These are phyloP conservation scores for Pseudopyrenochaeta lycopersici DNA, from an alignment of 2,329 filamentous ascomycete genomes.

Conservation along the genomic window DNA sequence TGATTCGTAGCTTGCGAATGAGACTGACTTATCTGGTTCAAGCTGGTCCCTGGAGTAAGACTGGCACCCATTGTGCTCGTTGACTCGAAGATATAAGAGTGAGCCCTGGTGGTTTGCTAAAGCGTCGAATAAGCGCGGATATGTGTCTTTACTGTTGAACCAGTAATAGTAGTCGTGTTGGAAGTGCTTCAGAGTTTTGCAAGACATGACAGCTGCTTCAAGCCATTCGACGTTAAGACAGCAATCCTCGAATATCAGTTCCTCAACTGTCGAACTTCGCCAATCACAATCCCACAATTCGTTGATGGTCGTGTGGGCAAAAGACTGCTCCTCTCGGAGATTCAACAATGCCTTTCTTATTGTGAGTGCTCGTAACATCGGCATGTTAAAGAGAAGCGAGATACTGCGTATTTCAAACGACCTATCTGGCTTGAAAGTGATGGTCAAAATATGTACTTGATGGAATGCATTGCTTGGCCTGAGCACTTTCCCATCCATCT, in stretches of 20 bases:
- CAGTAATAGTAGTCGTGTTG: slow-evolving; percentile 1
- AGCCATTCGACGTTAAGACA: not conserved
- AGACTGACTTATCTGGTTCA: not conserved
- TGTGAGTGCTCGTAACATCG: not conserved
- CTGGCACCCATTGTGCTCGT: slow-evolving; percentile 2
- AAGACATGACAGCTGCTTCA: not conserved
- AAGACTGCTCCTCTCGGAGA: not conserved
- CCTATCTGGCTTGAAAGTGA: not conserved
- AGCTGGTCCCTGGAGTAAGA: not conserved
- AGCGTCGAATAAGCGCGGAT: not conserved
- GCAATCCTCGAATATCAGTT: not conserved
- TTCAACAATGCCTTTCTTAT: not conserved
- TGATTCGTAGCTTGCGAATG: not conserved
- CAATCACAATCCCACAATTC: too few relatives aligned
- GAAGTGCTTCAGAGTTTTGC: not conserved
- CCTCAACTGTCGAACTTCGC: not conserved
- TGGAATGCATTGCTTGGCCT: not conserved
- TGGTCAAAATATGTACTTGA: not conserved
- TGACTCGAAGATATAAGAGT: not conserved
- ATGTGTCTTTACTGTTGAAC: not conserved
- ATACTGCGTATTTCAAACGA: not conserved
- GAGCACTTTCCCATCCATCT: not conserved
- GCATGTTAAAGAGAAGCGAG: not conserved
- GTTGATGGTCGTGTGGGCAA: not conserved
- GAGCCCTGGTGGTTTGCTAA: not conserved